Base-by-base conservation (phyloP, 176 grass and related monocot genomes). In the Dactylis glomerata region DNA sequence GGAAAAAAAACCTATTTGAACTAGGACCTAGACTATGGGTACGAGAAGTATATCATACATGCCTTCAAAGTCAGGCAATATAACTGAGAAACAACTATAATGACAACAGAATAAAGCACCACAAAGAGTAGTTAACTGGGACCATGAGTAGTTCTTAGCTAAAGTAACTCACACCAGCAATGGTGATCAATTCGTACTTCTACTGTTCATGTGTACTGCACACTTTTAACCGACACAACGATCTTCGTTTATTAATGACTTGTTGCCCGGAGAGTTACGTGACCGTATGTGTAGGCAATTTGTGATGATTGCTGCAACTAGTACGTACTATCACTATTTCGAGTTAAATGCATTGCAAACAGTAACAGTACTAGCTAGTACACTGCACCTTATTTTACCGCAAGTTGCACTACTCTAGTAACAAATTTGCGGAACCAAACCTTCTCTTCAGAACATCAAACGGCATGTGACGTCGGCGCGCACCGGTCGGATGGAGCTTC, bases 371-470 rank as follows among this genome's bases (percentile, higher is more conserved):
- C 54, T 56, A 56, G 54, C 8, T 36, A 31, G 22, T 64, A 31
- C 61, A 26, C 5, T 72, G 5, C 3, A 42, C 27, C 20, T 14
- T 87, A 62, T 62, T 51, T 42, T 32, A 87, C 23, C 9, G 12
- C 11, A 49, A 46, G 30, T 11, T 26, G 32, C 66, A 13, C n/a
- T 72, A 10, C 46, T 42, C 5, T 20, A 22, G 10, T 77, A 82
- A 80, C 46, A 75, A 28, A 45, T 36, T 75, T 84, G 5, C 2
- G 76, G 11, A 79, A 76, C 70, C 20, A 76, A 71, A 68, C 54
- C 9, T 67, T 88, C 8, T 81, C 8, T 81, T 89, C 86, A 96
- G 93, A 86, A 83, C 85, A 82, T 76, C 79, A 51, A 87, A 56
- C 54, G 76, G 40, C n/a, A 13, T 87, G 83, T 82, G 85, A 89